These are phyloP conservation scores for Coleophoma eucalyptorum DNA, from an alignment of 2,329 filamentous ascomycete genomes.

Conservation along the genomic window DNA sequence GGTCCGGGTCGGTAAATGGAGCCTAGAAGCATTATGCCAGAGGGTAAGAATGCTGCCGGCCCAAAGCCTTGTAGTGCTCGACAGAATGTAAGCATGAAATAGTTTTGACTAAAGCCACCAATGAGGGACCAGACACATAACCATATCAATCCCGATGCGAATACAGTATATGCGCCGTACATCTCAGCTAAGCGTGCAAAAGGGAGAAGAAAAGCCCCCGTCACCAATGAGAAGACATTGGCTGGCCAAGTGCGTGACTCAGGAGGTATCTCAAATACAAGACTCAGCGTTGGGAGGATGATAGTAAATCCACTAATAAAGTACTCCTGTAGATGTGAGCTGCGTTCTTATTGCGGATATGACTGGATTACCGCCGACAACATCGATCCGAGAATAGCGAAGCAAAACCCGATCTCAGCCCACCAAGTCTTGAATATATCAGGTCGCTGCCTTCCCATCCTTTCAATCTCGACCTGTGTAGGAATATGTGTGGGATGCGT, in stretches of 20 bases:
- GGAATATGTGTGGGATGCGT: background rate
- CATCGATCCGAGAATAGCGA: background rate
- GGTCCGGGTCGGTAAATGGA: slow-evolving; percentile 60
- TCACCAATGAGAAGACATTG: slow-evolving; percentile 52
- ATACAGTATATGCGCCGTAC: slow-evolving; percentile 55
- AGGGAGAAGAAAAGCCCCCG: slow-evolving; percentile 52
- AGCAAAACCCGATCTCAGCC: background rate
- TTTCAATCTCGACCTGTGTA: background rate
- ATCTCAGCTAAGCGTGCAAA: slow-evolving; percentile 56
- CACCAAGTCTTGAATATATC: background rate
- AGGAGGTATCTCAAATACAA: slow-evolving; percentile 57
- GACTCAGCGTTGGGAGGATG: slow-evolving; percentile 60
- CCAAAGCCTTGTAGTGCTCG: slow-evolving; percentile 71
- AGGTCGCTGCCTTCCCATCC: background rate
- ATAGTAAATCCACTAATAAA: slow-evolving; percentile 69
- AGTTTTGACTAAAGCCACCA: slow-evolving; percentile 61
- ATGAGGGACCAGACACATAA: slow-evolving; percentile 62
- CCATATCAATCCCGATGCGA: slow-evolving; percentile 55
- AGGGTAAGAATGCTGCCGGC: slow-evolving; percentile 63
- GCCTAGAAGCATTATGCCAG: slow-evolving; percentile 60
- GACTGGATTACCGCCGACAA: background rate
- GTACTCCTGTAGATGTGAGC: slow-evolving; percentile 41
- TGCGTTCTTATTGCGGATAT: background rate
- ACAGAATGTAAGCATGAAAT: slow-evolving; percentile 65
- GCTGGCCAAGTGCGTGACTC: slow-evolving; percentile 56